Evolutionary conservation across 1,284 basidiomycete species (phyloP).

Genomic region (Exsudoporus floridanus): DNA sequence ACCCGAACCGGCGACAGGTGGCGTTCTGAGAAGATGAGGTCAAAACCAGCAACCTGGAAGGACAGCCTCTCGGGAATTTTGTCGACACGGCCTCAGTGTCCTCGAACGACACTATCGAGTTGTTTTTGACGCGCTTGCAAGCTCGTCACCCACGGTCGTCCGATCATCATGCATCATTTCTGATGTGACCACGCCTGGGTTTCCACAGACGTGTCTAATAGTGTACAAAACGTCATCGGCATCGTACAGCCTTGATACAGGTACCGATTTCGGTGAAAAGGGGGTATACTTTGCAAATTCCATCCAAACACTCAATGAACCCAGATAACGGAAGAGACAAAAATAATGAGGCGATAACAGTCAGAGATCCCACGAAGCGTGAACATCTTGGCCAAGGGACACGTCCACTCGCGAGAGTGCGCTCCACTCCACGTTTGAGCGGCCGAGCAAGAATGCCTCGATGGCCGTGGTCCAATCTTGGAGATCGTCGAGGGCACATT

Average conservation of each 20-base stretch:
- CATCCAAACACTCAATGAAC: too few species aligned
- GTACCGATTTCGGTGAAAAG: slow-evolving; percentile 2
- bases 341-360: not conserved
- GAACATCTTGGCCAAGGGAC: slow-evolving; percentile 15
- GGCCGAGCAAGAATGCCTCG: slow-evolving; percentile 21
- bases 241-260: slow-evolving; percentile 13
- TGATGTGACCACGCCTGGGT: too few species aligned
- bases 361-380: slow-evolving; percentile 27
- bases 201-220: not conserved
- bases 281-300: slow-evolving; percentile 11
- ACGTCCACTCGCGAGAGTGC: slow-evolving; percentile 17
- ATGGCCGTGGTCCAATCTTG: slow-evolving; percentile 26
- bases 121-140: too few species aligned
- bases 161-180: too few species aligned
- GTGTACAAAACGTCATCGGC: slow-evolving; percentile 1
- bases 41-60: too few species aligned
- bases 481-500: slow-evolving; percentile 36
- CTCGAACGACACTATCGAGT: too few species aligned
- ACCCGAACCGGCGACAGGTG: too few species aligned
- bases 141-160: too few species aligned
- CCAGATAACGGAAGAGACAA: not conserved
- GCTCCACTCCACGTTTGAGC: slow-evolving; percentile 18
- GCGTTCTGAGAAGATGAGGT: too few species aligned
- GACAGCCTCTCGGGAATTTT: too few species aligned
- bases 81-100: too few species aligned